Base-by-base conservation (phyloP, 1,284 basidiomycete genomes). In the Lentinula novae-zelandiae region DNA sequence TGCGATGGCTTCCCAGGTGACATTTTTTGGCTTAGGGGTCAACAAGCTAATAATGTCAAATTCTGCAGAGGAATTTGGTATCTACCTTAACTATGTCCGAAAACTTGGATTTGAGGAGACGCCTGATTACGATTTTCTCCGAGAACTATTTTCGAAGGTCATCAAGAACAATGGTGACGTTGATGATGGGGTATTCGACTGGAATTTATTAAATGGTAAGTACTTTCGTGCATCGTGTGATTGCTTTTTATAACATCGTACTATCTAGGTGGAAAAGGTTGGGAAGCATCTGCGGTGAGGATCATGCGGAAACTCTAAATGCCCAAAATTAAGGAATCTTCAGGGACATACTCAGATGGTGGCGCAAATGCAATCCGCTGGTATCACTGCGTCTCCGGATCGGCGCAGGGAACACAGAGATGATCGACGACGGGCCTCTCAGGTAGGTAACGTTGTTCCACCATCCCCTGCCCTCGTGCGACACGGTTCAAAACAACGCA, bases 71-170 rank as follows among this genome's bases (percentile, higher is more conserved):
- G 92, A 94, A 74, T 95, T 95, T 67, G 85, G 84, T 61, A 94
- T 95, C 66, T 94, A 93, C 70, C 79, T 94, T 63, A 93, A 93
- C 77, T 94, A 94, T 71, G 91, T 93, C 60, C 85, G 92, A 64
- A 93, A 93, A 72, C 83, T 94, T 58, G 92, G 92, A 33, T 94
- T 94, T 71, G 94, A 96, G 72, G 95, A 98, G 78, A 93, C 92
- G 27, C 95, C 95, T 34, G 95, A 98, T 76, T 98, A 98, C 73
- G 94, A 96, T 70, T 98, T 97, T 76, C 75, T 98, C 67, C 84
- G 95, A 61, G 95, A 97, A 70, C 79, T 98, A 50, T 96, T 97
- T 72, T 82, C 87, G 60, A 96, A 97, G 71, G 92, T 95, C 56
- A 78, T 97, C 73, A 95, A 95, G 79, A 94, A 87, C 72, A 87